Percentiles rank a stretch among this genome's conserved stretches.
Evolutionary conservation across 140 eudicot genomes (phyloP).

Genomic region (Senecio squalidus): DNA sequence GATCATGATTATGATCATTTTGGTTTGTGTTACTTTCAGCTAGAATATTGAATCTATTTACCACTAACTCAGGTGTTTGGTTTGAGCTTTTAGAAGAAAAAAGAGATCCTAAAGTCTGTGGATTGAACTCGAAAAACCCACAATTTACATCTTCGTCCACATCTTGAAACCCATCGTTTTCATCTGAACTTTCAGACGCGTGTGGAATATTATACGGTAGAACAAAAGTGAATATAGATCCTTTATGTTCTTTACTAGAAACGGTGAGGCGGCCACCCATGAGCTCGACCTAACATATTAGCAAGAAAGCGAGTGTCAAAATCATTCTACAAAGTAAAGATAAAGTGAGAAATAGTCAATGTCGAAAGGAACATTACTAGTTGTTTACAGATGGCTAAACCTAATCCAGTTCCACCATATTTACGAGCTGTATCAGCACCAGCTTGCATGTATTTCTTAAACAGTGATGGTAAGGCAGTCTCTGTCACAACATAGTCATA

Average conservation of each 20-base stretch:
- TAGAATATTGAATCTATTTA: slow-evolving; percentile 12
- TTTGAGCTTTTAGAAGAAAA: slow-evolving; percentile 34
- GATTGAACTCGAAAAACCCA: slow-evolving; percentile 3
- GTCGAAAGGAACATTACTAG: slow-evolving; percentile 36
- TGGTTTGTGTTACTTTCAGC: slow-evolving; percentile 10
- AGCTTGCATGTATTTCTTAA: slow-evolving; percentile 84
- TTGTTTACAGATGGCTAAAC: slow-evolving; percentile 88
- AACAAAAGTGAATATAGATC: slow-evolving; percentile 67
- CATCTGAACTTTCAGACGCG: slow-evolving; percentile 47
- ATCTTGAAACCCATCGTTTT: slow-evolving; percentile 22
- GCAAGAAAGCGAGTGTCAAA: not conserved
- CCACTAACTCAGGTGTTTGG: slow-evolving; percentile 29
- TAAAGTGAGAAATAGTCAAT: not conserved
- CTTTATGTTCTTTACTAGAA: slow-evolving; percentile 53
- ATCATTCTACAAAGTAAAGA: not conserved
- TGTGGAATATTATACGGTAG: slow-evolving; percentile 65
- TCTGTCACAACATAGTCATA: slow-evolving; percentile 40
- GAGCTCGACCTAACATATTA: slow-evolving; percentile 53
- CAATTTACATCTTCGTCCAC: not conserved
- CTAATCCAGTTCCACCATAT: slow-evolving; percentile 92
- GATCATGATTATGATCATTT: slow-evolving; percentile 21
- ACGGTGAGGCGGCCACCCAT: slow-evolving; percentile 87
- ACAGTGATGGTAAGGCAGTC: slow-evolving; percentile 62
- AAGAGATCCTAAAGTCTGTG: not conserved
- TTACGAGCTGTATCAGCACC: slow-evolving; percentile 85